Conservation (phyloP, 306 rosid genomes). For the Arachis hypogaea region DNA sequence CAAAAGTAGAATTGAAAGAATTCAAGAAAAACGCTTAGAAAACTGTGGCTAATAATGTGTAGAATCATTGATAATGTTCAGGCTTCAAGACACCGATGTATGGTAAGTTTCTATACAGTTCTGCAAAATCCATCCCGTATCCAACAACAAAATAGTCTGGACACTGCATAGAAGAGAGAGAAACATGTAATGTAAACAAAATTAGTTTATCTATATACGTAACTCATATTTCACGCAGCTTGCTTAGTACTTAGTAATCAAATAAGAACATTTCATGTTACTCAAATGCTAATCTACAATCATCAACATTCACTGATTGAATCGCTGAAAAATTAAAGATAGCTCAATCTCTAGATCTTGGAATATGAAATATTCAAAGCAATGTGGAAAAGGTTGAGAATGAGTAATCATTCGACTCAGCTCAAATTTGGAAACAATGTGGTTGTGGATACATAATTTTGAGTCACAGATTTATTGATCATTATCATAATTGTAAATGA, state of each 20-base stretch:
- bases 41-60: not conserved
- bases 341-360: not conserved
- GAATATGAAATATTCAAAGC: not conserved
- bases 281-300: not conserved
- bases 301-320: not conserved
- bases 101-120: conserved; percentile 82
- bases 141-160: conserved; percentile 90
- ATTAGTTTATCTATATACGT: not conserved
- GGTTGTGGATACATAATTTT: not conserved
- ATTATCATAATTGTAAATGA: no score
- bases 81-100: conserved; percentile 89
- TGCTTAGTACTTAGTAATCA: not conserved
- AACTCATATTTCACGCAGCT: conserved; percentile 1
- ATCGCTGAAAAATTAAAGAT: not conserved
- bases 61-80: conserved; percentile 54
- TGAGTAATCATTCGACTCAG: not conserved
- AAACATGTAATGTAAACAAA: conserved; percentile 23
- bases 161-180: conserved; percentile 60
- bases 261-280: conserved; percentile 19
- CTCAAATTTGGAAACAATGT: no score
- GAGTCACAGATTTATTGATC: not conserved
- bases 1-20: not conserved
- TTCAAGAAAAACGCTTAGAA: not conserved
- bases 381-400: not conserved
- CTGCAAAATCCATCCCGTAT: conserved; percentile 87